Evolutionary conservation across 192 early-diverging fungal genomes (phyloP).

Genomic region (Backusella westeae): DNA sequence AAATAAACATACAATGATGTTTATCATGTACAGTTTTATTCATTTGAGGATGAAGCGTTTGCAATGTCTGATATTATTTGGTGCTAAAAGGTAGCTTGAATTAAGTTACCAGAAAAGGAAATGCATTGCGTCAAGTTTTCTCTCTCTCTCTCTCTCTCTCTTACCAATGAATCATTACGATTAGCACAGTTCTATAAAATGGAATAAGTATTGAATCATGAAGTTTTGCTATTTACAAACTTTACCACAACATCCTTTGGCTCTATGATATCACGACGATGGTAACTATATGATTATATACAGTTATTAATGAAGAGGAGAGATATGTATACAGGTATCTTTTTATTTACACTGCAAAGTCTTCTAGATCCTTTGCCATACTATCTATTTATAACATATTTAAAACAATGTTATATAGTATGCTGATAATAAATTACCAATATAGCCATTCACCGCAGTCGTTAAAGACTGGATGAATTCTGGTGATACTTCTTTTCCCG

Average conservation of each 20-base stretch:
- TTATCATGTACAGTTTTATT: not conserved
- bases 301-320: not conserved
- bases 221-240: not conserved
- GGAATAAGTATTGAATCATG: not conserved
- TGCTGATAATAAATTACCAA: not conserved
- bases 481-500: not conserved
- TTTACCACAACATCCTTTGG: not conserved
- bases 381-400: not conserved
- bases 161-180: not conserved
- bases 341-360: not conserved
- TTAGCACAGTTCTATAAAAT: not conserved
- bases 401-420: not conserved
- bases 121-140: not conserved
- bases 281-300: not conserved
- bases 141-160: not conserved
- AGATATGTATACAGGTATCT: not conserved
- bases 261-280: not conserved
- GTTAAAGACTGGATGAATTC: not conserved
- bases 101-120: not conserved
- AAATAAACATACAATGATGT: not conserved
- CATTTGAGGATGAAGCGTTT: not conserved
- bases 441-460: not conserved
- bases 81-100: not conserved
- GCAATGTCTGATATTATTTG: not conserved
- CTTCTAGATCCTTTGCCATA: not conserved